These are phyloP conservation scores for Piedraia hortae DNA, from an alignment of 2,329 filamentous ascomycete species.

Conservation along the genomic window DNA sequence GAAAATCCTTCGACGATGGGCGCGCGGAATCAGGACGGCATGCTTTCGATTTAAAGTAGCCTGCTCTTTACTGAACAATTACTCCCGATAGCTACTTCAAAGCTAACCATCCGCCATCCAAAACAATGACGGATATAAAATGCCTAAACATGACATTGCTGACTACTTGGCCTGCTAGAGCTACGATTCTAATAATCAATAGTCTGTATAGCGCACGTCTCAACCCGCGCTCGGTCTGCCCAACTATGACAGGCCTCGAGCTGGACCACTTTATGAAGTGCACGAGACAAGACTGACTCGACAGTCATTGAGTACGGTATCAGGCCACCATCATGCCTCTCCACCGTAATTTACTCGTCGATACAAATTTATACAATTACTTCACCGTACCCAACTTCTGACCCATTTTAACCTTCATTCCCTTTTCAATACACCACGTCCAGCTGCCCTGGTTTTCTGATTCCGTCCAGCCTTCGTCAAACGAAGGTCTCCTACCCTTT, in stretches of 20 bases:
- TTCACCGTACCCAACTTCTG: constrained; percentile 40
- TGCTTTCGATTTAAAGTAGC: not conserved
- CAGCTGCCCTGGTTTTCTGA: constrained; percentile 37
- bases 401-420: constrained; percentile 69
- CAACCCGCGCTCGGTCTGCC: constrained; percentile 10
- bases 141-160: not conserved
- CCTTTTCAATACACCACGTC: constrained; percentile 66
- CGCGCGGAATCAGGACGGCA: not conserved
- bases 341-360: constrained; percentile 10
- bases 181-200: not conserved
- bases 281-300: constrained; percentile 9
- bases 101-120: not conserved
- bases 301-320: constrained; percentile 11
- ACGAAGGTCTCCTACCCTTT: constrained; percentile 26
- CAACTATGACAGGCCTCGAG: constrained; percentile 8
- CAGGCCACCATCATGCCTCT: constrained; percentile 4
- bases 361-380: constrained; percentile 3
- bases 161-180: not conserved
- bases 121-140: not conserved
- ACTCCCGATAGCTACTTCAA: not conserved
- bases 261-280: constrained; percentile 5
- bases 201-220: constrained; percentile 4
- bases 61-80: not conserved
- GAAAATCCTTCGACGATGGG: no score
- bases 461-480: constrained; percentile 31